A percentile compares a stretch with the other conserved stretches of the same genome.
phyloP scores from a whole-genome alignment of 192 early-diverging fungal species.

The Gaertneriomyces sp. region DNA sequence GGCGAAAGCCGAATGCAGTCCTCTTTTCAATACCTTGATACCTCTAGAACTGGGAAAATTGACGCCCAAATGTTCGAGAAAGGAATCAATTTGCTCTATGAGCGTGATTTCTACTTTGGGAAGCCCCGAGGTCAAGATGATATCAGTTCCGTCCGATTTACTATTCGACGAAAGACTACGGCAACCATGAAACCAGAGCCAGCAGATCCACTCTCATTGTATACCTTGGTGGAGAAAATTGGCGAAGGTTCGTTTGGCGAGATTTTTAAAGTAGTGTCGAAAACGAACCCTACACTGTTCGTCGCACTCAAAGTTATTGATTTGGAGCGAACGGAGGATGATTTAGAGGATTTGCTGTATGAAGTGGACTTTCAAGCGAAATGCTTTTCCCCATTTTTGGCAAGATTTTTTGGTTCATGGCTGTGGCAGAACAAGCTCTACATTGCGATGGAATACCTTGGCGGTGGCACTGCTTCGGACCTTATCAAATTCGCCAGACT shows the following conservation, averaged over 20 bases:
- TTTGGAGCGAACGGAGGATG: slow-evolving; percentile 31
- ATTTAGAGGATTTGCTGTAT: slow-evolving; percentile 32
- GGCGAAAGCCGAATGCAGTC: slow-evolving; percentile 11
- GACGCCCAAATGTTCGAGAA: slow-evolving; percentile 24
- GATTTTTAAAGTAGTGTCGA: slow-evolving; percentile 28
- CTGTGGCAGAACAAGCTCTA: slow-evolving; percentile 33
- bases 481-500: slow-evolving; percentile 28
- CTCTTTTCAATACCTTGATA: slow-evolving; percentile 25
- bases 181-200: neutral
- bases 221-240: slow-evolving; percentile 31
- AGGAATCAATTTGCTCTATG: slow-evolving; percentile 26
- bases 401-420: slow-evolving; percentile 35
- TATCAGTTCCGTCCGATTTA: slow-evolving; percentile 14
- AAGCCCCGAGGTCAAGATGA: slow-evolving; percentile 22
- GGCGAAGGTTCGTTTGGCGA: slow-evolving; percentile 37
- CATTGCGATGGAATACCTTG: slow-evolving; percentile 37
- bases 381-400: slow-evolving; percentile 33
- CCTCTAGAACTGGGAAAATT: slow-evolving; percentile 19
- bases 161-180: slow-evolving; percentile 1
- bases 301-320: slow-evolving; percentile 37
- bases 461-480: slow-evolving; percentile 31
- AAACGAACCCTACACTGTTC: slow-evolving; percentile 17
- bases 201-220: slow-evolving; percentile 26
- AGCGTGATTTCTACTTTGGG: slow-evolving; percentile 26
- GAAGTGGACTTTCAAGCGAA: slow-evolving; percentile 40